Conservation (phyloP, 768 basidiomycete genomes). For the Agaricus sinodeliciosus region DNA sequence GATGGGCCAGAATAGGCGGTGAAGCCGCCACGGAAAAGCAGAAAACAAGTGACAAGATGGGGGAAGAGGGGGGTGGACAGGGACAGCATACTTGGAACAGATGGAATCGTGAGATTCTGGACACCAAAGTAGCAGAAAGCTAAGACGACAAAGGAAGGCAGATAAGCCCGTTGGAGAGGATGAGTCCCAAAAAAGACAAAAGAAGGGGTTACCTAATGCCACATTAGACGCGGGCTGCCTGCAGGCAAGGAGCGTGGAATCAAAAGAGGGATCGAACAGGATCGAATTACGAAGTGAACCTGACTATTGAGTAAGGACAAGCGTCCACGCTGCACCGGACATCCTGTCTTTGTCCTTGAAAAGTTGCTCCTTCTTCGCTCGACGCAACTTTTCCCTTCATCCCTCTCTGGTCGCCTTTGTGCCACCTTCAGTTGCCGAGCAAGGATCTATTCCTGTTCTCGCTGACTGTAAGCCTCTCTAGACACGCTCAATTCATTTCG, state of each 20-base stretch:
- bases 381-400: slow-evolving; percentile 35
- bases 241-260: slow-evolving; percentile 77
- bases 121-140: slow-evolving; percentile 2
- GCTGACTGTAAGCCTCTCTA: slow-evolving; percentile 23
- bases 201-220: slow-evolving; percentile 12
- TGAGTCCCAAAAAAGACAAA: slow-evolving; percentile 15
- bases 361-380: slow-evolving; percentile 41
- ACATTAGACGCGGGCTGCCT: slow-evolving; percentile 36
- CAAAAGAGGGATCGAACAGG: slow-evolving; percentile 40
- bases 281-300: slow-evolving; percentile 40
- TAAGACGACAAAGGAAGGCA: slow-evolving; percentile 10
- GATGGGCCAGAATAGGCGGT: not conserved
- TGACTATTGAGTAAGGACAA: slow-evolving; percentile 39
- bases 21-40: too few relatives aligned
- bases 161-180: slow-evolving; percentile 20
- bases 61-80: not conserved
- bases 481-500: slow-evolving; percentile 50
- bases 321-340: slow-evolving; percentile 47
- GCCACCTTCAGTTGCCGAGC: slow-evolving; percentile 23
- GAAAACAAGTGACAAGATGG: not conserved
- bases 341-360: slow-evolving; percentile 42
- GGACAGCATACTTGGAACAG: not conserved
- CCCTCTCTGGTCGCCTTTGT: slow-evolving; percentile 27
- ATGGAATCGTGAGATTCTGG: slow-evolving; percentile 1
- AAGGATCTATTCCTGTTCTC: slow-evolving; percentile 27